A percentile compares a stretch with the other conserved stretches of the same genome.
Conservation (phyloP, 2,329 filamentous ascomycete species). For the Curvularia eragrostidis region DNA sequence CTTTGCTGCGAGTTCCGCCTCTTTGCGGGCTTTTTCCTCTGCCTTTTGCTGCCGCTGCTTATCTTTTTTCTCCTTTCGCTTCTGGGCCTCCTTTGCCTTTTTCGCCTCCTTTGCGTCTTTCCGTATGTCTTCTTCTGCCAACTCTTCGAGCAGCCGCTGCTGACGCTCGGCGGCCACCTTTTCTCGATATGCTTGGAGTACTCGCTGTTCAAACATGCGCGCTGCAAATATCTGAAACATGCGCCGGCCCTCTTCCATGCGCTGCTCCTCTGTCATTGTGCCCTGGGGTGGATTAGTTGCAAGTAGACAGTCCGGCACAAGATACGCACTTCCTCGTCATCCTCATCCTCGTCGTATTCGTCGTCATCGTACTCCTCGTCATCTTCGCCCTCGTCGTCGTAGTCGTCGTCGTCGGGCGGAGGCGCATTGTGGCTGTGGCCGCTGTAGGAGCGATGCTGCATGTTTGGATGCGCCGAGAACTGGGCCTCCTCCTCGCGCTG, state of each 20-base stretch:
- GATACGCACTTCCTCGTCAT: conserved; percentile 46
- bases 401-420: conserved; percentile 78
- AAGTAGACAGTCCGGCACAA: conserved; percentile 13
- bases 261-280: conserved; percentile 95
- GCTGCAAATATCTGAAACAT: conserved; percentile 99
- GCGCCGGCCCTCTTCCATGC: conserved; percentile 96
- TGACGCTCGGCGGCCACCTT: conserved; percentile 95
- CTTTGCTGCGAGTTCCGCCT: conserved; percentile 88
- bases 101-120: conserved; percentile 85
- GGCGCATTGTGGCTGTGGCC: conserved; percentile 69
- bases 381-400: conserved; percentile 72
- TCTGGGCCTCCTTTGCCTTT: conserved; percentile 91
- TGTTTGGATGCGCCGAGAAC: conserved; percentile 65
- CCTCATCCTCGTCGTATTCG: conserved; percentile 55
- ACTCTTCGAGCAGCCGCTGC: conserved; percentile 85
- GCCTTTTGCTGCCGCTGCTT: conserved; percentile 86
- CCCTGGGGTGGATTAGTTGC: conserved; percentile 66
- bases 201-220: conserved; percentile 98
- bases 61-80: conserved; percentile 91
- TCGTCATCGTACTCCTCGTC: conserved; percentile 67
- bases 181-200: conserved; percentile 95
- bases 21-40: conserved; percentile 87
- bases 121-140: conserved; percentile 81
- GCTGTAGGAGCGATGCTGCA: conserved; percentile 54
- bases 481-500: conserved; percentile 91